These are phyloP conservation scores for Monilinia laxa DNA, from an alignment of 2,329 filamentous ascomycete genomes.

Conservation along the genomic window DNA sequence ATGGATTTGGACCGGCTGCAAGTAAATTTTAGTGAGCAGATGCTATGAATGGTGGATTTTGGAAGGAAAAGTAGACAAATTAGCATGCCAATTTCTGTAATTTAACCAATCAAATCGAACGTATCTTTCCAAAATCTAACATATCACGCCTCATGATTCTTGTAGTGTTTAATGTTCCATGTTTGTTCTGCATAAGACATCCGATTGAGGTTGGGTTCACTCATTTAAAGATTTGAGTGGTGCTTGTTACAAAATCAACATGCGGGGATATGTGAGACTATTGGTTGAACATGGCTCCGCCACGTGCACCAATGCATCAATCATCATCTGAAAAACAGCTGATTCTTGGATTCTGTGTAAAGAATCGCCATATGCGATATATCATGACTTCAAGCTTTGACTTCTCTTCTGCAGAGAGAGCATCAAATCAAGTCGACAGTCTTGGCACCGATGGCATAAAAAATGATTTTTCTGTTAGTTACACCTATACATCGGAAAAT, in stretches of 20 bases:
- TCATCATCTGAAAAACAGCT: neutral
- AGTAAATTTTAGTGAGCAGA: neutral
- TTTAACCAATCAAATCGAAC: neutral
- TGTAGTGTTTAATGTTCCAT: neutral
- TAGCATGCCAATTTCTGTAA: neutral
- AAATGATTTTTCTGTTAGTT: neutral
- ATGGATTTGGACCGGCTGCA: constrained; percentile 19
- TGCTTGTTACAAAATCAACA: neutral
- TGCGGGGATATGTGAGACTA: neutral
- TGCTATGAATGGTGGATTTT: neutral
- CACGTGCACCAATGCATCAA: constrained; percentile 4
- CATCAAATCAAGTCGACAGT: neutral
- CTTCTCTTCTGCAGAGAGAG: neutral
- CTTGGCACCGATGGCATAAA: no score
- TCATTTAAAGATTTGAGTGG: neutral
- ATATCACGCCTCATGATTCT: neutral
- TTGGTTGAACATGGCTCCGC: neutral
- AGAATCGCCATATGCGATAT: neutral
- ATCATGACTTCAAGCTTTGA: neutral
- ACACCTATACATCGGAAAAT: neutral
- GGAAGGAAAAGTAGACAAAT: neutral
- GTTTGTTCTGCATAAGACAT: neutral
- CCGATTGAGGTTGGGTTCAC: neutral
- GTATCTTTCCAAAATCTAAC: neutral
- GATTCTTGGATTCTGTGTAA: neutral